phyloP scores from a whole-genome alignment of 306 rosid species.

The Begonia loranthoides region DNA sequence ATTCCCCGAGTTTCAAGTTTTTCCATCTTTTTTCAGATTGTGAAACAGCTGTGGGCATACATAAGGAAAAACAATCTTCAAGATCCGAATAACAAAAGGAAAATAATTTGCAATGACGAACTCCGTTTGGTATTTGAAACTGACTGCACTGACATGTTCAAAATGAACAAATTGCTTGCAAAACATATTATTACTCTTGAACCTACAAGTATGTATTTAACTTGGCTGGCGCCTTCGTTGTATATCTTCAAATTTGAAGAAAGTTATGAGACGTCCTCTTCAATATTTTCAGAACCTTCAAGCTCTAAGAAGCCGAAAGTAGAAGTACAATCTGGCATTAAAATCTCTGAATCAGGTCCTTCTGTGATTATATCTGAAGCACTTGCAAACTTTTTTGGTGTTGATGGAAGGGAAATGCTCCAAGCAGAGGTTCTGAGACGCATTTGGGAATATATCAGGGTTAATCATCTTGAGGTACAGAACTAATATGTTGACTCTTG shows the following conservation, averaged over 20 bases:
- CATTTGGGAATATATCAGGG: conserved; percentile 75
- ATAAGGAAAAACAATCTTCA: conserved; percentile 44
- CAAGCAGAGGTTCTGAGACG: conserved; percentile 68
- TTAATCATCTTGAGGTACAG: conserved; percentile 55
- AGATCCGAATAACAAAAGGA: conserved; percentile 53
- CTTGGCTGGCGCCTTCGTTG: conserved; percentile 2
- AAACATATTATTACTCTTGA: conserved; percentile 52
- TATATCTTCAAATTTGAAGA: neutral
- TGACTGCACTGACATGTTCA: conserved; percentile 59
- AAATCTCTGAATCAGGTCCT: conserved; percentile 33
- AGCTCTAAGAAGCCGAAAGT: conserved; percentile 50
- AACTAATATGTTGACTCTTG: neutral
- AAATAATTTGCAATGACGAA: conserved; percentile 49
- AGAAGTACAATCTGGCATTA: conserved; percentile 28
- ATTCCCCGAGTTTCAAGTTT: conserved; percentile 8
- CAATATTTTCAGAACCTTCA: conserved; percentile 46
- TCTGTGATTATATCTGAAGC: conserved; percentile 60
- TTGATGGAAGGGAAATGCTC: conserved; percentile 64
- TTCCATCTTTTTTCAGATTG: conserved; percentile 29
- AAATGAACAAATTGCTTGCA: conserved; percentile 51
- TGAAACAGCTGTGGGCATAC: conserved; percentile 56
- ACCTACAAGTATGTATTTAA: conserved; percentile 40
- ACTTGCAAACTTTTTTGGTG: conserved; percentile 65
- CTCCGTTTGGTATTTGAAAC: conserved; percentile 50
- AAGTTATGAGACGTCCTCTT: conserved; percentile 16